A percentile compares a stretch with the other conserved stretches of the same genome.
phyloP scores from a whole-genome alignment of 2,329 filamentous ascomycete species.

The Boeremia lycopersici region DNA sequence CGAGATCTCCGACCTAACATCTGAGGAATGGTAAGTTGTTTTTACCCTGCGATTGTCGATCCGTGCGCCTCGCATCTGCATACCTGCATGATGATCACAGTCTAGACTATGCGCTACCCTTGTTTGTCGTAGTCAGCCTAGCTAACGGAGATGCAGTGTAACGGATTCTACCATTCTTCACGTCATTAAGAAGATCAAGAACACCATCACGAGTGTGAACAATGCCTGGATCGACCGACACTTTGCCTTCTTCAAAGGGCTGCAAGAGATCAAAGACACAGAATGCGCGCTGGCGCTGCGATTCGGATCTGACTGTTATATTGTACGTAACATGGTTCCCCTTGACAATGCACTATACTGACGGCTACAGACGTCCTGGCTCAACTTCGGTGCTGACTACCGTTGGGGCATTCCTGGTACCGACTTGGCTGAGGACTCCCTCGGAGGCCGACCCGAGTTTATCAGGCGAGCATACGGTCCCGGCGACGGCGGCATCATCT shows the following conservation, averaged over 20 bases:
- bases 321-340: conserved; percentile 14
- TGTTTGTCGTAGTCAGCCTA: conserved; percentile 6
- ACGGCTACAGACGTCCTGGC: conserved; percentile 35
- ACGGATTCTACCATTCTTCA: conserved; percentile 36
- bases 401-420: conserved; percentile 45
- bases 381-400: conserved; percentile 42
- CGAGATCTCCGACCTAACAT: conserved; percentile 31
- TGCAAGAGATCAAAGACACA: conserved; percentile 37
- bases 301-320: conserved; percentile 43
- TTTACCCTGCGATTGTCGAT: conserved; percentile 8
- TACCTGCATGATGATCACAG: conserved; percentile 11
- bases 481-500: conserved; percentile 44
- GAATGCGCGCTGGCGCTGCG: conserved; percentile 36
- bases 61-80: conserved; percentile 17
- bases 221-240: conserved; percentile 40
- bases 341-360: not conserved
- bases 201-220: conserved; percentile 36
- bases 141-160: conserved; percentile 35
- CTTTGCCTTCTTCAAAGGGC: conserved; percentile 38
- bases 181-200: conserved; percentile 35
- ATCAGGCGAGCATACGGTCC: conserved; percentile 39
- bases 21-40: conserved; percentile 38
- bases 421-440: conserved; percentile 26
- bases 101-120: conserved; percentile 13
- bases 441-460: conserved; percentile 41